Conservation (phyloP, 768 basidiomycete genomes). For the Russula vinacea region DNA sequence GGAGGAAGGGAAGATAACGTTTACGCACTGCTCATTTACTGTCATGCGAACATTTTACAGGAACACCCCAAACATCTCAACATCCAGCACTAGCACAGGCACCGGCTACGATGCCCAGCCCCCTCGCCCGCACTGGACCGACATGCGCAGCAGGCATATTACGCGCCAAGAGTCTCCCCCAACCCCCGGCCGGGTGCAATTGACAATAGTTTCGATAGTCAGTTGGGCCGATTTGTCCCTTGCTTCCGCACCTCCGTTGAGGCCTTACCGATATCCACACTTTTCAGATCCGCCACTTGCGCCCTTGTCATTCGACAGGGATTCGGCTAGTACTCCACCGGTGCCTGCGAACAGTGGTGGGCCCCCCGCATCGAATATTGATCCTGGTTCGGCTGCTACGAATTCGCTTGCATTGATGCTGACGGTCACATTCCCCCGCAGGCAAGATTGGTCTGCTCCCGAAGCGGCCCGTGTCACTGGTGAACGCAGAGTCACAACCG, state of each 20-base stretch:
- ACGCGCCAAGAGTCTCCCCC: constrained; percentile 18
- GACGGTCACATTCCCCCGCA: background rate
- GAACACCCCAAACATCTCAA: constrained; percentile 7
- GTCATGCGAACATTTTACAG: constrained; percentile 5
- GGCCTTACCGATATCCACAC: background rate
- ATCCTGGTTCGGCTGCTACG: constrained; percentile 21
- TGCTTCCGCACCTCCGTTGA: background rate
- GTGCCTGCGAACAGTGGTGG: constrained; percentile 16
- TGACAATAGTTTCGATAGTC: background rate
- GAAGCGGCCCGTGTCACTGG: constrained; percentile 33
- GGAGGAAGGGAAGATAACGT: background rate
- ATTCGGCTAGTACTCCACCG: background rate
- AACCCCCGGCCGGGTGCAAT: background rate
- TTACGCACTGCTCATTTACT: background rate
- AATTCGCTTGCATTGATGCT: background rate
- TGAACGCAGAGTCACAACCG: constrained; percentile 11
- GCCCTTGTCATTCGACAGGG: background rate
- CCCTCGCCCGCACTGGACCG: constrained; percentile 18
- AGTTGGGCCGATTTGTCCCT: background rate
- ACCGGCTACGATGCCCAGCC: background rate
- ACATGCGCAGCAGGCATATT: constrained; percentile 26
- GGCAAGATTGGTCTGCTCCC: constrained; percentile 34
- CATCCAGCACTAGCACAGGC: background rate
- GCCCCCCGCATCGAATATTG: constrained; percentile 23
- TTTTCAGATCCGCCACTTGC: background rate